Evolutionary conservation across 1,284 basidiomycete species (phyloP), one percentile per base, ranked within the genome.

Genomic region (Malassezia restricta): DNA sequence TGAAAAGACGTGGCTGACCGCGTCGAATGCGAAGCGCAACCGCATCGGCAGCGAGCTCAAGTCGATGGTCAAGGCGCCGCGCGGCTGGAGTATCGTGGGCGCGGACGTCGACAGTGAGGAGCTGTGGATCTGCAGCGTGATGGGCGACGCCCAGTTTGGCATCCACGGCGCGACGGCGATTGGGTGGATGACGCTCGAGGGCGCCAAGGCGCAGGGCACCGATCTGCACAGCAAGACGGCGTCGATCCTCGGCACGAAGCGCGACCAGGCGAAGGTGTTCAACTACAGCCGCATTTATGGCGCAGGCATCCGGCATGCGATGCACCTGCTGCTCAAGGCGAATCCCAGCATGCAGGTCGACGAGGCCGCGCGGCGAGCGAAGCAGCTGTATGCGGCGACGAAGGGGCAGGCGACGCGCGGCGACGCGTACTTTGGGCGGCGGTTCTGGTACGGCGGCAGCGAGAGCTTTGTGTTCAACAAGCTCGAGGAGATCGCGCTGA

Each of bases 391-490:
- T 74, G 81, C 84, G 27, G 86, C 86, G 17, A 98, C 94, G 7
- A 98, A 98, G 74, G 94, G 94, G 8, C 83, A 65, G 62, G 51
- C 62, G 61, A 59, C 73, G 12, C 61, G 61, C 35, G 40, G 51
- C 3, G 47, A 56, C 42, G 59, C 61, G 17, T 51, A 59, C 38
- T 73, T 75, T 41, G 63, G 68, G 12, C 66, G 83, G 61, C 86
- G 86, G 68, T 88, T 98, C 68, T 99, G 94, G 92, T 90, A 85
- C 71, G 92, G 92, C 11, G 94, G 94, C 3, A 87, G 87, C 6
- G 94, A 99, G 77, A 90, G 86, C 64, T 95, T 83, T 67, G 81
- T 99, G n/a, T 99, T 99, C 81, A 99, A 98, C 79, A 95, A 92
- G 74, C 81, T 99, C 40, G 94, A 98, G 75, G 83, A 87, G 68